Conservation (phyloP, 768 basidiomycete species). For the Rhodotorula sphaerocarpa region DNA sequence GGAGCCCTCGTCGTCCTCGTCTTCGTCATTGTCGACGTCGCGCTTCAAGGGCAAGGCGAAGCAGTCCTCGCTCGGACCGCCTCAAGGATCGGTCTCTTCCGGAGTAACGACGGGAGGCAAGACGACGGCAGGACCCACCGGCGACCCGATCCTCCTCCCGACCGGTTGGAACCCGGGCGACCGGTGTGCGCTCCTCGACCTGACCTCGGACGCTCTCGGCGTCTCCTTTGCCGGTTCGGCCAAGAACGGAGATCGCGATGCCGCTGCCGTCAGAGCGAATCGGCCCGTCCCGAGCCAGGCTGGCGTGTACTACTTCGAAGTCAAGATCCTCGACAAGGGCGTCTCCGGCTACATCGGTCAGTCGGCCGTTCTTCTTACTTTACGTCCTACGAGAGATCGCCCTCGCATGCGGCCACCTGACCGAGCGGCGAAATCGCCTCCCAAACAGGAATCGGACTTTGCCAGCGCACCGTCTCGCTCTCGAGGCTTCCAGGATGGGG, state of each 20-base stretch:
- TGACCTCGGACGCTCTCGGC: slow-evolving; percentile 14
- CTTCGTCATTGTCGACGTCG: background rate
- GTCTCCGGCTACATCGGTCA: slow-evolving; percentile 60
- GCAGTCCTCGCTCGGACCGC: background rate
- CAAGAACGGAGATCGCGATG: slow-evolving; percentile 61
- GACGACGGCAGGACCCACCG: background rate
- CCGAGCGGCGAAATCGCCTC: too few species aligned
- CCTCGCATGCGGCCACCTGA: too few species aligned
- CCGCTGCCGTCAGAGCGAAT: slow-evolving; percentile 70
- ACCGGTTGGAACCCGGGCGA: slow-evolving; percentile 24
- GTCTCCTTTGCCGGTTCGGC: slow-evolving; percentile 31
- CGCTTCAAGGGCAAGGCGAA: background rate
- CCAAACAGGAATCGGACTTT: slow-evolving; percentile 66
- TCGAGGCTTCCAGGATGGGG: slow-evolving; percentile 62
- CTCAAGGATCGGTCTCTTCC: background rate
- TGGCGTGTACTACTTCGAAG: slow-evolving; percentile 92
- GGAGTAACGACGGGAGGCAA: background rate
- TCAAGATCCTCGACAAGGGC: slow-evolving; percentile 70
- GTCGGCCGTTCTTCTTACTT: too few species aligned
- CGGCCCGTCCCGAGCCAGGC: slow-evolving; percentile 71
- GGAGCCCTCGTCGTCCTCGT: background rate
- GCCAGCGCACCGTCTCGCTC: slow-evolving; percentile 57
- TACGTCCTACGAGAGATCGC: too few species aligned
- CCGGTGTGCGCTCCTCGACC: slow-evolving; percentile 27
- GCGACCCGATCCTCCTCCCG: slow-evolving; percentile 10